A percentile compares a stretch with the other conserved stretches of the same genome.
phyloP scores from a whole-genome alignment of 1,284 basidiomycete species.

The Neotropicomus parvogracilis region DNA sequence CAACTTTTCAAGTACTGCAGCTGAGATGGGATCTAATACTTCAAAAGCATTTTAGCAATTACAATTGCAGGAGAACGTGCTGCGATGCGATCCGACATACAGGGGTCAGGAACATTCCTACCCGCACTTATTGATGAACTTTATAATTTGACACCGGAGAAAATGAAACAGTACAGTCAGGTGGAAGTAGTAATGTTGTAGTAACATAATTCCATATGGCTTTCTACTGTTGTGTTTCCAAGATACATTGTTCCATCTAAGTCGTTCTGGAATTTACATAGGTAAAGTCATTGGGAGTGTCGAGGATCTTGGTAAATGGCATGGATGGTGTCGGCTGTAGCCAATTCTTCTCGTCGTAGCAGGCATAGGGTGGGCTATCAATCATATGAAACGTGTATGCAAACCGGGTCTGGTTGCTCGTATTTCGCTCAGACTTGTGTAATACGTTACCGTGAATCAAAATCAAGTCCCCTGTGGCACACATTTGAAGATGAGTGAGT shows the following conservation, averaged over 20 bases:
- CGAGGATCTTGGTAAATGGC: constrained; percentile 77
- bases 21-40: constrained; percentile 9
- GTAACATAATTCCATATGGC: not conserved
- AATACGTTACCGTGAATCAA: constrained; percentile 88
- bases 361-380: constrained; percentile 60
- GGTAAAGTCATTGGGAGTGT: constrained; percentile 23
- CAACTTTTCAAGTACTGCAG: not conserved
- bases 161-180: constrained; percentile 47
- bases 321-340: constrained; percentile 78
- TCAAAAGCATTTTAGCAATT: constrained; percentile 67
- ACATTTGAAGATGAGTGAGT: not conserved
- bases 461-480: constrained; percentile 68
- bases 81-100: constrained; percentile 62
- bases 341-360: constrained; percentile 83
- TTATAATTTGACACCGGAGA: constrained; percentile 57
- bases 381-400: constrained; percentile 96
- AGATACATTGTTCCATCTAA: not conserved
- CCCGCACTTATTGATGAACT: constrained; percentile 84
- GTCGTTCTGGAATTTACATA: not conserved
- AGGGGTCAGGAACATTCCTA: constrained; percentile 85
- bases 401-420: constrained; percentile 68
- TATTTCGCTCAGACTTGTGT: constrained; percentile 86
- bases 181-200: constrained; percentile 38
- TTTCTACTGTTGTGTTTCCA: not conserved
- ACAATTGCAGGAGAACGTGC: constrained; percentile 86